phyloP scores from a whole-genome alignment of 768 basidiomycete genomes.

The Macrolepiota dolichaula region DNA sequence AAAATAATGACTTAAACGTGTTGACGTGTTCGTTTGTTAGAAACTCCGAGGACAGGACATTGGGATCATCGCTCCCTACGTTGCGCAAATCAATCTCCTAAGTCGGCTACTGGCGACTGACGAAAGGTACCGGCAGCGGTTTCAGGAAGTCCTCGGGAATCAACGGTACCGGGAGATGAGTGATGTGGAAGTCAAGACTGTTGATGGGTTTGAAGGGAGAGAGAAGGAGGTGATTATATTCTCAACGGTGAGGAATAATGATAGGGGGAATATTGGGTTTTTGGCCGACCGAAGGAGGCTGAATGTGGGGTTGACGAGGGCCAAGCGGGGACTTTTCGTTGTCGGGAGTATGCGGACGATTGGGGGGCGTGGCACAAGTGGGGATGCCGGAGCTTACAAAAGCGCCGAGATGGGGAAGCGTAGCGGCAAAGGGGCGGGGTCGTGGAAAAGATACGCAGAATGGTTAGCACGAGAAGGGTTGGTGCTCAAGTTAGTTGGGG shows the following conservation, averaged over 20 bases:
- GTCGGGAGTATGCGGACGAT: slow-evolving; percentile 73
- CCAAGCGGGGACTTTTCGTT: slow-evolving; percentile 81
- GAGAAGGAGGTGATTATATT: slow-evolving; percentile 93
- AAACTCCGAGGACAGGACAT: slow-evolving; percentile 70
- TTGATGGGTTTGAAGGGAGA: slow-evolving; percentile 92
- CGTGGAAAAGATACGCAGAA: slow-evolving; percentile 61
- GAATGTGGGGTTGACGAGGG: slow-evolving; percentile 90
- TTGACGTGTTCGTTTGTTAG: slow-evolving; percentile 27
- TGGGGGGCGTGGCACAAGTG: slow-evolving; percentile 21
- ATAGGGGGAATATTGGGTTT: slow-evolving; percentile 78
- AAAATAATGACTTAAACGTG: slow-evolving; percentile 1
- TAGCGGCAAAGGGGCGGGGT: slow-evolving; percentile 42
- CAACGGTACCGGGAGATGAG: slow-evolving; percentile 62
- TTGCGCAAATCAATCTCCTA: slow-evolving; percentile 78
- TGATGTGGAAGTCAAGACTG: slow-evolving; percentile 83
- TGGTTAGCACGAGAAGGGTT: slow-evolving; percentile 50
- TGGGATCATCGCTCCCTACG: slow-evolving; percentile 91
- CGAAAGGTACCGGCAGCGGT: slow-evolving; percentile 46
- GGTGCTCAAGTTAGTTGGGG: slow-evolving; percentile 46
- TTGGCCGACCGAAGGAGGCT: slow-evolving; percentile 80
- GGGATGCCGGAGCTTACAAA: background rate
- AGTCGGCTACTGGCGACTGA: slow-evolving; percentile 63
- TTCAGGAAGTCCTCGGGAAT: slow-evolving; percentile 58
- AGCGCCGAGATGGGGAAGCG: slow-evolving; percentile 17
- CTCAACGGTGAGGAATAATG: slow-evolving; percentile 85